These are phyloP conservation scores for Pseudoperonospora humuli DNA, from an alignment of 352 stramenopile genomes.

Conservation along the genomic window DNA sequence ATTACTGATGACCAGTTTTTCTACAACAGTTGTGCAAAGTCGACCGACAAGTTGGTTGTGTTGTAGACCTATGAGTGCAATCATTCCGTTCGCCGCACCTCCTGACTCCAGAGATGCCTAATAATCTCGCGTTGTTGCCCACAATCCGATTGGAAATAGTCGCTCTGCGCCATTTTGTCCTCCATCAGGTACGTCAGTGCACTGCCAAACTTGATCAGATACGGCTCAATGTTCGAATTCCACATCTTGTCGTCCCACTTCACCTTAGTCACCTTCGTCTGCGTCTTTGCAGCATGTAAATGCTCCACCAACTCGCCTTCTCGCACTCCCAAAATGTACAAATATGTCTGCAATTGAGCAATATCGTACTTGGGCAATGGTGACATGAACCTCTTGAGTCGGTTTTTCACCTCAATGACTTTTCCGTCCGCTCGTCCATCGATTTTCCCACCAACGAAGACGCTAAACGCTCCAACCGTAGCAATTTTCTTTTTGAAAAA, in stretches of 20 bases:
- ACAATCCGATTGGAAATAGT: conserved; percentile 37
- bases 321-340: conserved; percentile 59
- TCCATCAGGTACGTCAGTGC: conserved; percentile 73
- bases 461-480: conserved; percentile 32
- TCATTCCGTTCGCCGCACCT: conserved; percentile 9
- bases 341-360: conserved; percentile 77
- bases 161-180: conserved; percentile 38
- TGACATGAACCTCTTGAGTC: conserved; percentile 55
- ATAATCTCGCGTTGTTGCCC: conserved; percentile 66
- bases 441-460: conserved; percentile 79
- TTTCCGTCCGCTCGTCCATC: conserved; percentile 67
- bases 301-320: conserved; percentile 81
- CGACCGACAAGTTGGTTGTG: no score
- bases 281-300: conserved; percentile 38
- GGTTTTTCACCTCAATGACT: conserved; percentile 84
- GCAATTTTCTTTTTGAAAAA: conserved; percentile 72
- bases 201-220: conserved; percentile 56
- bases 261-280: conserved; percentile 67
- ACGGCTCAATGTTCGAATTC: conserved; percentile 55
- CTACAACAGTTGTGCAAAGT: no score
- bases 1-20: no score
- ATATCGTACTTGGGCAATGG: conserved; percentile 77
- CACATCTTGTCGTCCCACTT: conserved; percentile 62
- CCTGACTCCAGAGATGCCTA: conserved; percentile 51
- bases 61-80: no score